These are phyloP conservation scores for Otatea glauca DNA, from an alignment of 176 grass and related monocot species.

Conservation along the genomic window DNA sequence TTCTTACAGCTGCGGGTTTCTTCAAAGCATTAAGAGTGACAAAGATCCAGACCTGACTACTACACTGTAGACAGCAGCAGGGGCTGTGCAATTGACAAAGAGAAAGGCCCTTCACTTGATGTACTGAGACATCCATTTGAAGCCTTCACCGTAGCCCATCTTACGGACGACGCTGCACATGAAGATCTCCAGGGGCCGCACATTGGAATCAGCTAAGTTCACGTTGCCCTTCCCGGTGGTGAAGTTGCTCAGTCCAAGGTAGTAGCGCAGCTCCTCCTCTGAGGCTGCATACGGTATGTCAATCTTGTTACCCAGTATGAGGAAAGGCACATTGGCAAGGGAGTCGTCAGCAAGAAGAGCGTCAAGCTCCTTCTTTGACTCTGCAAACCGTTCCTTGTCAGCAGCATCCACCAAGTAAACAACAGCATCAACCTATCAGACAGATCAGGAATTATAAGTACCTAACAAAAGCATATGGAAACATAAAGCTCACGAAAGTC, in stretches of 20 bases:
- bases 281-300: conserved; percentile 64
- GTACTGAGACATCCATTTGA: conserved; percentile 78
- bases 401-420: conserved; percentile 62
- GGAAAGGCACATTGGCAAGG: conserved; percentile 56
- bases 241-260: conserved; percentile 74
- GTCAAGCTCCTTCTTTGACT: conserved; percentile 57
- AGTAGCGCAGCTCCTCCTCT: conserved; percentile 69
- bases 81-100: conserved; percentile 1
- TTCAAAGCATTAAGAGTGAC: conserved; percentile 12
- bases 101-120: conserved; percentile 49
- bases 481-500: background rate
- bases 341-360: conserved; percentile 59
- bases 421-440: conserved; percentile 56
- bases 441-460: conserved; percentile 32
- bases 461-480: conserved; percentile 12
- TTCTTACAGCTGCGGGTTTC: conserved; percentile 34
- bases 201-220: conserved; percentile 53
- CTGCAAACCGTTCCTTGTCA: conserved; percentile 58
- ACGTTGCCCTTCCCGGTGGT: conserved; percentile 67
- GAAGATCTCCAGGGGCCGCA: conserved; percentile 67
- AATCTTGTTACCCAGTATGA: conserved; percentile 60
- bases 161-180: conserved; percentile 71
- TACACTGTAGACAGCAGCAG: background rate
- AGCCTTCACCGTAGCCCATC: conserved; percentile 67
- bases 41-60: conserved; percentile 35